These are phyloP conservation scores for Penicillium brasilianum DNA, from an alignment of 2,329 filamentous ascomycete species.

Conservation along the genomic window DNA sequence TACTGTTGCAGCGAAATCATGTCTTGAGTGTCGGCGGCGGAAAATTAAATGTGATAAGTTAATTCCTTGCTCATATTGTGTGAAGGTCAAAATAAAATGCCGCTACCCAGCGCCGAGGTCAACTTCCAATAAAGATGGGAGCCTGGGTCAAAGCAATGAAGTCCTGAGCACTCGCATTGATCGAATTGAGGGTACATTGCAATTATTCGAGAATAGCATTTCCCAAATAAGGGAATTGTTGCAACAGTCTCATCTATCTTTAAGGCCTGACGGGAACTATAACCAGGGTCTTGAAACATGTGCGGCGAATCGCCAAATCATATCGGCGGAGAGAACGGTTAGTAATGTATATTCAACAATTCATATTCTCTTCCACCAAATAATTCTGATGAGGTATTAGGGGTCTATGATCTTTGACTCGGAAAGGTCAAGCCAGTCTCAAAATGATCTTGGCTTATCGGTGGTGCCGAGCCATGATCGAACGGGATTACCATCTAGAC, in stretches of 20 bases:
- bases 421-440: background rate
- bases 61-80: constrained; percentile 33
- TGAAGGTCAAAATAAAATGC: constrained; percentile 39
- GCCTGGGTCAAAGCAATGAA: background rate
- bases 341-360: background rate
- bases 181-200: background rate
- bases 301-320: background rate
- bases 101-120: background rate
- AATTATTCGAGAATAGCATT: background rate
- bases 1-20: constrained; percentile 8
- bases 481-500: background rate
- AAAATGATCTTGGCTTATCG: background rate
- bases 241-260: background rate
- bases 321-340: background rate
- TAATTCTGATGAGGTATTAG: background rate
- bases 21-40: constrained; percentile 33
- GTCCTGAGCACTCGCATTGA: background rate
- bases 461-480: background rate
- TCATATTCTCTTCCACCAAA: background rate
- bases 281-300: background rate
- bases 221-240: background rate
- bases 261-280: background rate
- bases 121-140: background rate
- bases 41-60: constrained; percentile 34
- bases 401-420: background rate